These are phyloP conservation scores for Rutstroemia sp. DNA, from an alignment of 2,329 filamentous ascomycete genomes.

Conservation along the genomic window DNA sequence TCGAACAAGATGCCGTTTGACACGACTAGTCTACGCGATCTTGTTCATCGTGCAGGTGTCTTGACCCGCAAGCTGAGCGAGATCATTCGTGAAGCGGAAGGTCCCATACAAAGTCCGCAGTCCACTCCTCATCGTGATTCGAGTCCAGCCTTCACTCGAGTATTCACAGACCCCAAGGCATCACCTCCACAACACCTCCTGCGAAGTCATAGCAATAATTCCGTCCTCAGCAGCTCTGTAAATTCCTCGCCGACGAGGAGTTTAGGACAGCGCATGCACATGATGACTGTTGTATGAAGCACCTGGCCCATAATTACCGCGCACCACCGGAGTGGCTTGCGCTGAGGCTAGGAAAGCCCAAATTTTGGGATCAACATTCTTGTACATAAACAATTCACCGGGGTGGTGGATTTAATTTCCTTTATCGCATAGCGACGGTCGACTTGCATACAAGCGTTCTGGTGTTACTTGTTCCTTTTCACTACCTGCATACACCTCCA, in stretches of 20 bases:
- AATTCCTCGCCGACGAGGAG: slow-evolving; percentile 45
- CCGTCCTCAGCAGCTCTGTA: slow-evolving; percentile 43
- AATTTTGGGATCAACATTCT: slow-evolving; percentile 3
- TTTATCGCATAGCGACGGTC: slow-evolving; percentile 10
- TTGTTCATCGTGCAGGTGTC: slow-evolving; percentile 55
- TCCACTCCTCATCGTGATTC: slow-evolving; percentile 44
- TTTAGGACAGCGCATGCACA: slow-evolving; percentile 48
- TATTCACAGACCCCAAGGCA: slow-evolving; percentile 55
- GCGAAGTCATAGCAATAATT: slow-evolving; percentile 47
- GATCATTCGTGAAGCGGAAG: slow-evolving; percentile 49
- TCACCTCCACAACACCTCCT: slow-evolving; percentile 43
- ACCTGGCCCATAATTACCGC: no score
- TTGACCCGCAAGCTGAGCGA: slow-evolving; percentile 53
- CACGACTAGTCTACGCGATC: slow-evolving; percentile 59
- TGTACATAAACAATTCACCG: slow-evolving; percentile 6
- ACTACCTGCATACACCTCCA: slow-evolving; percentile 1
- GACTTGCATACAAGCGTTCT: slow-evolving; percentile 4
- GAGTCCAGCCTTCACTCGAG: slow-evolving; percentile 59
- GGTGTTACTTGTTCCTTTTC: slow-evolving; percentile 1
- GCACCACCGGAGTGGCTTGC: no score
- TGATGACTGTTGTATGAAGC: slow-evolving; percentile 51
- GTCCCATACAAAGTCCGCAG: slow-evolving; percentile 48
- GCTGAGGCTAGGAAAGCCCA: neutral
- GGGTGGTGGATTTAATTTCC: slow-evolving; percentile 2
- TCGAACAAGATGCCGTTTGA: slow-evolving; percentile 55